phyloP scores from a whole-genome alignment of 202 grass and related monocot genomes.

The Elaeis oleifera region DNA sequence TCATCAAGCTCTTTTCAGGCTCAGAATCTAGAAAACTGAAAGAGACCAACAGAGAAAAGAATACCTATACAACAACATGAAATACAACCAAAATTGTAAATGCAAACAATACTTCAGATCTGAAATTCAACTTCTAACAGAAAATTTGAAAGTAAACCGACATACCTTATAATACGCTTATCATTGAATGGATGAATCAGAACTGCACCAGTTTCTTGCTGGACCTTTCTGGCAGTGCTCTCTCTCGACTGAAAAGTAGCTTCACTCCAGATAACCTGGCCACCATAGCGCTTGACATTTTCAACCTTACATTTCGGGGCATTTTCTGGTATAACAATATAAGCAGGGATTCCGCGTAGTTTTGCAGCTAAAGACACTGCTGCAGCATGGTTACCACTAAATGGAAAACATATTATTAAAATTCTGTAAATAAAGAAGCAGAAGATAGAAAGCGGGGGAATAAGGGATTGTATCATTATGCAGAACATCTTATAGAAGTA shows the following conservation, averaged over 20 bases:
- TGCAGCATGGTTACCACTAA: constrained; percentile 88
- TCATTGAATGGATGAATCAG: constrained; percentile 89
- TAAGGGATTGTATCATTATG: background rate
- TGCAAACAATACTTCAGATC: too few species aligned
- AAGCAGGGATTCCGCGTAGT: constrained; percentile 74
- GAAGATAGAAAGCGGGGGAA: background rate
- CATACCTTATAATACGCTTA: constrained; percentile 73
- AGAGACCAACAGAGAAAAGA: too few species aligned
- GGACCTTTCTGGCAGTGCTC: constrained; percentile 49
- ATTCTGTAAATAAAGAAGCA: background rate
- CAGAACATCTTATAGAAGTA: constrained; percentile 5
- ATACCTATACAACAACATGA: too few species aligned
- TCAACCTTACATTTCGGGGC: constrained; percentile 86
- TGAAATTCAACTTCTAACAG: background rate
- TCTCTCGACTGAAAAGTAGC: constrained; percentile 65
- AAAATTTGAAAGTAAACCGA: constrained; percentile 1
- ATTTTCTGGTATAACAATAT: constrained; percentile 71
- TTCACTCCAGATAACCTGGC: constrained; percentile 73
- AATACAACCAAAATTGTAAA: too few species aligned
- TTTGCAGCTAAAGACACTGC: constrained; percentile 81
- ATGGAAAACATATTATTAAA: constrained; percentile 15
- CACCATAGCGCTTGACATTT: constrained; percentile 73
- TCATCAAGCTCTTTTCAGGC: too few species aligned
- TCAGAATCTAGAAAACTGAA: too few species aligned
- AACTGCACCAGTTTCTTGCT: constrained; percentile 77